Conservation (phyloP, 2,329 filamentous ascomycete species). For the Berkeleyomyces rouxiae region DNA sequence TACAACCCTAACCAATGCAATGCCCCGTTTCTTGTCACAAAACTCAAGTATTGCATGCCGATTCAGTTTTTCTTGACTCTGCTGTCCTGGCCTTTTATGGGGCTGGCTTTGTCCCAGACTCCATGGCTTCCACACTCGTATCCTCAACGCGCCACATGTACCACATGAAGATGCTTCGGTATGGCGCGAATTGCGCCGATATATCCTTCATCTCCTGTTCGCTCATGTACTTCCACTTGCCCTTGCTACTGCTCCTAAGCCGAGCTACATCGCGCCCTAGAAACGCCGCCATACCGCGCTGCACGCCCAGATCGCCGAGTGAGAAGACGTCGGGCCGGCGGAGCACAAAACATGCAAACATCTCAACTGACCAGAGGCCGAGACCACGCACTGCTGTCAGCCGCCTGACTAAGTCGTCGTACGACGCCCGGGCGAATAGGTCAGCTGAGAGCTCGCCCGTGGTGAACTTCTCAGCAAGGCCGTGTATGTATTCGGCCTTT, state of each 20-base stretch:
- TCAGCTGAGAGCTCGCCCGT: conserved; percentile 56
- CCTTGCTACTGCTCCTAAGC: conserved; percentile 53
- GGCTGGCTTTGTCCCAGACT: conserved; percentile 16
- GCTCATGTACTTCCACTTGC: conserved; percentile 96
- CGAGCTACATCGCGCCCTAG: conserved; percentile 68
- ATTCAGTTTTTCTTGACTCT: conserved; percentile 13
- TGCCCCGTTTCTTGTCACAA: too few species aligned
- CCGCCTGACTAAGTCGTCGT: conserved; percentile 71
- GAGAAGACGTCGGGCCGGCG: conserved; percentile 92
- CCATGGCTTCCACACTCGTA: conserved; percentile 52
- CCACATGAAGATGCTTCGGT: conserved; percentile 92
- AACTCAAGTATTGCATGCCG: too few species aligned
- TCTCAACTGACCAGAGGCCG: conserved; percentile 84
- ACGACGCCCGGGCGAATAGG: conserved; percentile 56
- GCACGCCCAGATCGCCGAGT: conserved; percentile 80
- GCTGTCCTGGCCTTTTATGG: not conserved
- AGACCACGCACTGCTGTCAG: conserved; percentile 75
- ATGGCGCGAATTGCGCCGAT: conserved; percentile 66
- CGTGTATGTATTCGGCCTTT: conserved; percentile 88
- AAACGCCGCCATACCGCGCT: conserved; percentile 84
- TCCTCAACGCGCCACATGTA: conserved; percentile 87
- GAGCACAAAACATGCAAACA: conserved; percentile 94
- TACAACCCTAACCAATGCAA: not conserved
- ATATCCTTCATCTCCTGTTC: conserved; percentile 83
- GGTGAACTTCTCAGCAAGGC: conserved; percentile 67